Evolutionary conservation across 257 asterid species (phyloP).

Genomic region (Vinca minor): DNA sequence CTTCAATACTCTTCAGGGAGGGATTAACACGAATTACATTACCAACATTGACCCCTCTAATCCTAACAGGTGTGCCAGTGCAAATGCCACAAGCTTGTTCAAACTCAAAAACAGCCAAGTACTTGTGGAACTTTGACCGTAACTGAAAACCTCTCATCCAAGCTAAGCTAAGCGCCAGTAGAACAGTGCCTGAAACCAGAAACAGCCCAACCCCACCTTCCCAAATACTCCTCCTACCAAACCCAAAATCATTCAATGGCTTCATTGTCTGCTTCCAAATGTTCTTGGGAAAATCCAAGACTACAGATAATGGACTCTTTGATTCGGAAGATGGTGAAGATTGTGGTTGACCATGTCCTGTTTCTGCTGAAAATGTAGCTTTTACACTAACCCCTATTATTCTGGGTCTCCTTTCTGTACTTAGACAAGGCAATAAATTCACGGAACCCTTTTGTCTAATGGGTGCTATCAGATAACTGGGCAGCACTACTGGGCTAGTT

Average conservation of each 20-base stretch:
- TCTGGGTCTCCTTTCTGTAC: constrained; percentile 22
- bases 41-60: constrained; percentile 86
- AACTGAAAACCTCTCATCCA: constrained; percentile 91
- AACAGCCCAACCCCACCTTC: constrained; percentile 98
- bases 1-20: constrained; percentile 75
- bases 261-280: constrained; percentile 77
- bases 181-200: constrained; percentile 70
- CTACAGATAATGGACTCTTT: constrained; percentile 41
- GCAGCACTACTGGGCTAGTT: constrained; percentile 30
- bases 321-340: constrained; percentile 34
- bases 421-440: constrained; percentile 36
- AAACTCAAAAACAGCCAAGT: constrained; percentile 78
- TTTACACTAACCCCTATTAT: constrained; percentile 29
- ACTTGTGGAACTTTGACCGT: constrained; percentile 75
- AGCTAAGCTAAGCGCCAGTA: constrained; percentile 77
- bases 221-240: constrained; percentile 92
- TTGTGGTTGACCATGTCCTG: constrained; percentile 29
- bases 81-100: constrained; percentile 89
- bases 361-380: constrained; percentile 41
- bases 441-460: constrained; percentile 25
- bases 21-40: constrained; percentile 85
- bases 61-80: constrained; percentile 91
- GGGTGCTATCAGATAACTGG: constrained; percentile 27
- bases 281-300: constrained; percentile 51
- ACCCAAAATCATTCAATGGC: constrained; percentile 90